Base-by-base conservation (phyloP, 768 basidiomycete genomes). In the Dioszegia crocea region DNA sequence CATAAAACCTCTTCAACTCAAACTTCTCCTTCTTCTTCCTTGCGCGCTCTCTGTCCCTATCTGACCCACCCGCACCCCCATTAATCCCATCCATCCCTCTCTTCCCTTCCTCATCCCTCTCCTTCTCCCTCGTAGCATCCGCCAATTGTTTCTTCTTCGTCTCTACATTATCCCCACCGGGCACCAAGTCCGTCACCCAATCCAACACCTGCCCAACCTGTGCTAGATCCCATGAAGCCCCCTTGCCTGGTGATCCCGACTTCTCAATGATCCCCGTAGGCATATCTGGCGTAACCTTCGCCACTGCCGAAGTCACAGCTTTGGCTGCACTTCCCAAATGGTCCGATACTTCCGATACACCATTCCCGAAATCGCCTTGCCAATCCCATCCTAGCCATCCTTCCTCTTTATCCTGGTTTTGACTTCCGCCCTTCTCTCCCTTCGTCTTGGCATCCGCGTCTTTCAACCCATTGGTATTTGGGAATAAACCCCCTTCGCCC, bases 1-100 rank as follows among this genome's bases (percentile, higher is more conserved):
- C 82, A 75, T 94, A 94, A 77, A 99, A 89, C 67, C 86, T 80
- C 73, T 93, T 91, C 70, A 97, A 77, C 71, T 91, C 88, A 67
- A 83, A 83, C 78, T 87, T 87, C 57, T 82, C 61, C 66, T 62
- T 66, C 59, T 62, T 66, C 59, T 61, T 65, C 59, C 43, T 68
- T 41, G 64, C 65, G 41, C 44, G 54, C 33, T 63, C 62, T 24
- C 57, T 57, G 4, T 60, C 65, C 38, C 53, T 63, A 51, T 58
- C 31, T 46, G 33, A 33, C 33, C 6, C 33, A 14, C 10, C 38
- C 3, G 33, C 38, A 56, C 19, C 47, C 3, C 52, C 57, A 41
- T 5, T 51, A 19, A 44, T 57, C 46, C 49, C 38, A 21, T 45
- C 59, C n/a, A n/a, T n/a, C n/a, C n/a, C 51, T 39, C 57, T 16